Conservation (phyloP, 1,139 yeast species). For the Taphrina flavorubra region DNA sequence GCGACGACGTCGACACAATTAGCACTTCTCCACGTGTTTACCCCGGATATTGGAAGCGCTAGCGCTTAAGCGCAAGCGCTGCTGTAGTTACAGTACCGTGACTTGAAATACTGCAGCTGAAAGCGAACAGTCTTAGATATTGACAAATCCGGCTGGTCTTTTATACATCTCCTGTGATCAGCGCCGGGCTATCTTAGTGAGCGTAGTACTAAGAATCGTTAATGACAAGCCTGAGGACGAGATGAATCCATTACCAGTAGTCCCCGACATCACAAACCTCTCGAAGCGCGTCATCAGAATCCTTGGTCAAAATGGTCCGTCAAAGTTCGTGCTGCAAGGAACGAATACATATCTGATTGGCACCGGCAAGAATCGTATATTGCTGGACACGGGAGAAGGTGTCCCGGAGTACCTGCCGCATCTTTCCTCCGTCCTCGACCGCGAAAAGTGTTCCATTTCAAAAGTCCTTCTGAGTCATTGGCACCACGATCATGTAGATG, state of each 20-base stretch:
- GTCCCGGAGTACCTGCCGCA: conserved; percentile 49
- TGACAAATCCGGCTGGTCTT: too few relatives aligned
- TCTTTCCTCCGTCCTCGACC: conserved; percentile 48
- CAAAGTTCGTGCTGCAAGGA: conserved; percentile 53
- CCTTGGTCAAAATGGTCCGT: conserved; percentile 53
- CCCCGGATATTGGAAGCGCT: background rate
- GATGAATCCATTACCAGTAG: conserved; percentile 31
- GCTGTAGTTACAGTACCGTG: too few relatives aligned
- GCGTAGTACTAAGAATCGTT: too few relatives aligned
- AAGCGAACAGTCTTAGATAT: too few relatives aligned
- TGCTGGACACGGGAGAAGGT: conserved; percentile 55
- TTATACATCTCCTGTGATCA: too few relatives aligned
- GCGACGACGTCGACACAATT: too few relatives aligned
- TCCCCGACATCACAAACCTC: conserved; percentile 50
- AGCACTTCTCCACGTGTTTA: background rate
- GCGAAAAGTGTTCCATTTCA: conserved; percentile 49
- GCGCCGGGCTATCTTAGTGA: too few relatives aligned
- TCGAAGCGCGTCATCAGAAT: conserved; percentile 53
- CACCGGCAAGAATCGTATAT: conserved; percentile 50
- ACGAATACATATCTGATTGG: conserved; percentile 56
- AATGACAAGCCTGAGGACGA: background rate
- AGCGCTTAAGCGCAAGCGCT: too few relatives aligned
- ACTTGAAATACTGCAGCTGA: too few relatives aligned
- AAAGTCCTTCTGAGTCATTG: conserved; percentile 53
- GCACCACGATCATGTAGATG: conserved; percentile 54